Evolutionary conservation across 352 stramenopile genomes (phyloP).

Genomic region (Phytophthora fragariae): DNA sequence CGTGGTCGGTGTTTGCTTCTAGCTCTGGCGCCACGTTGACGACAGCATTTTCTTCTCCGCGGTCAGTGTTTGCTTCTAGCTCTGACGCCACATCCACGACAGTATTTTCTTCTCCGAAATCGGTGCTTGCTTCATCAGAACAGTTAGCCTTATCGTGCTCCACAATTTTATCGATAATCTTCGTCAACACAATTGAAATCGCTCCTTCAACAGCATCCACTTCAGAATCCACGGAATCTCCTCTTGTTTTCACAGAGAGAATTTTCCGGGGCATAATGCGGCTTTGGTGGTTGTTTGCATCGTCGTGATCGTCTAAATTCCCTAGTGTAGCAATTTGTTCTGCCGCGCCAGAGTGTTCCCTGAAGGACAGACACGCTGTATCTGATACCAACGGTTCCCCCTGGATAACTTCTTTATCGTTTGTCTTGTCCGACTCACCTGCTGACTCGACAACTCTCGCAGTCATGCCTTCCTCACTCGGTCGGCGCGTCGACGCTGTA

Average conservation of each 20-base stretch:
- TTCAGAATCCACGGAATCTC: neutral
- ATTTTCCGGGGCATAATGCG: neutral
- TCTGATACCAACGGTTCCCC: neutral
- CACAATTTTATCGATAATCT: constrained; percentile 9
- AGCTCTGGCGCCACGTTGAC: neutral
- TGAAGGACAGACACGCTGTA: neutral
- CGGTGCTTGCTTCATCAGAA: neutral
- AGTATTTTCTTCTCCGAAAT: neutral
- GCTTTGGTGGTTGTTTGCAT: neutral
- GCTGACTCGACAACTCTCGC: neutral
- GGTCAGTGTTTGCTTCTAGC: neutral
- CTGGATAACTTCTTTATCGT: neutral
- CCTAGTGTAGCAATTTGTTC: neutral
- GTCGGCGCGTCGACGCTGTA: constrained; percentile 1
- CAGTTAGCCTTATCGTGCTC: neutral
- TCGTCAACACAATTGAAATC: constrained; percentile 5
- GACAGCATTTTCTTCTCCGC: neutral
- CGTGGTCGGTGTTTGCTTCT: neutral
- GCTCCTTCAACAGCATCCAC: constrained; percentile 1
- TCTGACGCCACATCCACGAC: neutral
- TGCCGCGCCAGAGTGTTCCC: neutral
- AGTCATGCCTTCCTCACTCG: constrained; percentile 2
- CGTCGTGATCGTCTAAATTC: neutral
- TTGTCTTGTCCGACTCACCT: neutral
- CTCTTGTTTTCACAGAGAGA: neutral